Evolutionary conservation across 1,139 yeast species (phyloP).

Genomic region (Lodderomyces jiufengensis): DNA sequence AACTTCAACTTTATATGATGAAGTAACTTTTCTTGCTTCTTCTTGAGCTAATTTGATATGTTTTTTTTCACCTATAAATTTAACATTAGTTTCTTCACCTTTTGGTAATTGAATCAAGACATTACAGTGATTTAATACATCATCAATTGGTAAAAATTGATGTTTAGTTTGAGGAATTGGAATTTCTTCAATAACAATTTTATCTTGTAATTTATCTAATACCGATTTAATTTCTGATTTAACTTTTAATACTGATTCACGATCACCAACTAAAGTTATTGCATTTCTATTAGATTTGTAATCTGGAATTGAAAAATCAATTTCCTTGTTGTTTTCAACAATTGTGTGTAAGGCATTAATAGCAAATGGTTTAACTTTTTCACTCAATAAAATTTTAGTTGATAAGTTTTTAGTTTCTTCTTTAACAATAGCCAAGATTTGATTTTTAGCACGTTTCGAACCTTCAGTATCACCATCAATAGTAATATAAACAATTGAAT

Average conservation of each 20-base stretch:
- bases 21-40: slow-evolving; percentile 51
- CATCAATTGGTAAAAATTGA: slow-evolving; percentile 44
- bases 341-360: slow-evolving; percentile 22
- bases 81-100: slow-evolving; percentile 44
- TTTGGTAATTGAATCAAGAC: slow-evolving; percentile 64
- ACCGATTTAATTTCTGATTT: slow-evolving; percentile 44
- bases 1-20: slow-evolving; percentile 53
- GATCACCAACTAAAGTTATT: slow-evolving; percentile 57
- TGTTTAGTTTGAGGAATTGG: slow-evolving; percentile 43
- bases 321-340: slow-evolving; percentile 20
- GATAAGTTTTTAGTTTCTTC: slow-evolving; percentile 65
- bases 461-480: slow-evolving; percentile 88
- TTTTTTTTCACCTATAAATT: slow-evolving; percentile 61
- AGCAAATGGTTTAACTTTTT: slow-evolving; percentile 52
- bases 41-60: slow-evolving; percentile 61
- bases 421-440: slow-evolving; percentile 69
- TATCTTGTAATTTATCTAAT: slow-evolving; percentile 44
- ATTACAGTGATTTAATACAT: slow-evolving; percentile 46
- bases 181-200: slow-evolving; percentile 33
- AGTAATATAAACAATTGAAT: slow-evolving; percentile 55
- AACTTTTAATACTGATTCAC: slow-evolving; percentile 53
- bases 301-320: slow-evolving; percentile 36
- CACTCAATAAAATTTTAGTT: slow-evolving; percentile 46
- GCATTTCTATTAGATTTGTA: slow-evolving; percentile 23
- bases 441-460: slow-evolving; percentile 66